A percentile compares a stretch with the other conserved stretches of the same genome.
These are phyloP conservation scores for Rhodamnia rubescens DNA, from an alignment of 345 rosid species.

Conservation along the genomic window DNA sequence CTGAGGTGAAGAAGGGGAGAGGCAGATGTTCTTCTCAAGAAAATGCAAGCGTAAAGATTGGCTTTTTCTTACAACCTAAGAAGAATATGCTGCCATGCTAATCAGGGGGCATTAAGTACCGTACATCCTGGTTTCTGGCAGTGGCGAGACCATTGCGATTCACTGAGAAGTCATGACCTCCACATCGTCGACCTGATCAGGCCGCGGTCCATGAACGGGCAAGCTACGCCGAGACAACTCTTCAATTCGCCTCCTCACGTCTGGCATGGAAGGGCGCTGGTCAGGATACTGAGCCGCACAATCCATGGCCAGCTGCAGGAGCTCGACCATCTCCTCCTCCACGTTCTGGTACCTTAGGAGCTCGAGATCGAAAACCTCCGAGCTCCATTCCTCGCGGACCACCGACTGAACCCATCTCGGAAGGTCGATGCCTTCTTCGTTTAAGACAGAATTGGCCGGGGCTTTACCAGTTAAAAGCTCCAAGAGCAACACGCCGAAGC, in stretches of 20 bases:
- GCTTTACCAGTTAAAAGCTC: constrained; percentile 90
- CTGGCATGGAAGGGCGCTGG: constrained; percentile 57
- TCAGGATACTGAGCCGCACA: constrained; percentile 83
- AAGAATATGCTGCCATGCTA: not conserved
- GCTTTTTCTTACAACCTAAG: not conserved
- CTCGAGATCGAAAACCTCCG: constrained; percentile 83
- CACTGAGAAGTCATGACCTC: not conserved
- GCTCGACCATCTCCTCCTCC: constrained; percentile 79
- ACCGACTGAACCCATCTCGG: constrained; percentile 95
- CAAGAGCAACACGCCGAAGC: constrained; percentile 83
- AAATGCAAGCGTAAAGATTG: not conserved
- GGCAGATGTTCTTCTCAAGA: not conserved
- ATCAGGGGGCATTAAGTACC: not conserved
- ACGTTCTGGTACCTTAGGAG: constrained; percentile 63
- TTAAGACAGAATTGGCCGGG: constrained; percentile 65
- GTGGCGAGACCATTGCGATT: not conserved
- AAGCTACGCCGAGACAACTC: constrained; percentile 29
- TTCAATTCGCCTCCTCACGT: constrained; percentile 47
- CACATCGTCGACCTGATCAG: constrained; percentile 13
- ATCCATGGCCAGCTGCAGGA: constrained; percentile 78
- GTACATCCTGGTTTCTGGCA: not conserved
- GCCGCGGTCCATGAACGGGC: constrained; percentile 8
- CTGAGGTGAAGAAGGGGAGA: not conserved
- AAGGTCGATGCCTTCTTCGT: constrained; percentile 91
- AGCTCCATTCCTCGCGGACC: constrained; percentile 78